Conservation (phyloP, 2,329 filamentous ascomycete species). For the Fusarium pseudograminearum region DNA sequence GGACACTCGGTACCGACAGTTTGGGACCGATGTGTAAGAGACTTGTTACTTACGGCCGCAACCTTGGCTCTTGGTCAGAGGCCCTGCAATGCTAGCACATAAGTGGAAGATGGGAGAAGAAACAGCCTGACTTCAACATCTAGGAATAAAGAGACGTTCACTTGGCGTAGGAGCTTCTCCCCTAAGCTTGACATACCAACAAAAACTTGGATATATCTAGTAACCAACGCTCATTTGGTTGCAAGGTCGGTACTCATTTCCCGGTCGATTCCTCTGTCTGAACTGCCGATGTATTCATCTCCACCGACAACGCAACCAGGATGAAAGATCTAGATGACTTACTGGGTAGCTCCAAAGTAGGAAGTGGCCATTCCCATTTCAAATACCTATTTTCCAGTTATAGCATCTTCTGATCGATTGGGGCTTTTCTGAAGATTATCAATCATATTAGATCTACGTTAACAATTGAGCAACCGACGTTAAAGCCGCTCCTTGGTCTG, state of each 20-base stretch:
- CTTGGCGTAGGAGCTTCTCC: neutral
- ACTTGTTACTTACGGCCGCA: constrained; percentile 34
- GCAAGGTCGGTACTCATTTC: neutral
- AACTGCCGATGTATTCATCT: constrained; percentile 31
- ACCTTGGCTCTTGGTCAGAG: constrained; percentile 19
- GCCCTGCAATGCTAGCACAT: constrained; percentile 30
- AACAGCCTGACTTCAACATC: neutral
- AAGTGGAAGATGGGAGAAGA: neutral
- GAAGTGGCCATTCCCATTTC: neutral
- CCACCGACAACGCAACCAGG: constrained; percentile 25
- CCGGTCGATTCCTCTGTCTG: constrained; percentile 13
- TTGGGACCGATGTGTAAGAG: constrained; percentile 46
- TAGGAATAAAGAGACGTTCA: neutral
- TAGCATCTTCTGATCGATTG: neutral
- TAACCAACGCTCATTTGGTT: neutral
- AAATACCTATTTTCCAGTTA: too few relatives aligned
- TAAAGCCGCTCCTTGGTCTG: constrained; percentile 35
- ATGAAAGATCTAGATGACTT: neutral
- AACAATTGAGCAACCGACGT: constrained; percentile 21
- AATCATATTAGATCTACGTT: neutral
- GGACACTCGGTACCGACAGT: constrained; percentile 42
- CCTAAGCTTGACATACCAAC: neutral
- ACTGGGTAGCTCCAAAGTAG: neutral
- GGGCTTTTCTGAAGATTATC: neutral
- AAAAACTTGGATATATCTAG: neutral